Conservation (phyloP, 768 basidiomycete species). For the Boletus coccyginus region DNA sequence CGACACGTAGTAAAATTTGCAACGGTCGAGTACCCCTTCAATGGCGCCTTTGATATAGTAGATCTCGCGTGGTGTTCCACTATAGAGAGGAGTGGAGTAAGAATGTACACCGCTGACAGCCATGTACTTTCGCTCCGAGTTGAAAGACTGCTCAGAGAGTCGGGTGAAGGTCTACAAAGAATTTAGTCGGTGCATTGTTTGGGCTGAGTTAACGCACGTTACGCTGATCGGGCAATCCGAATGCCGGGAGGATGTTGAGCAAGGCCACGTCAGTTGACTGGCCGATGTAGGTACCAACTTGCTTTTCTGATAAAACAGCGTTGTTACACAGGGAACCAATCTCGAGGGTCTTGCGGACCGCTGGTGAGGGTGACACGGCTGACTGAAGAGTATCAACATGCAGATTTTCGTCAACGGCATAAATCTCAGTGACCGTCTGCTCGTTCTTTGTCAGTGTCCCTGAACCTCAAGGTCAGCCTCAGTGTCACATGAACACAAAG, state of each 20-base stretch:
- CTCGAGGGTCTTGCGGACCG: conserved; percentile 71
- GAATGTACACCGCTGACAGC: conserved; percentile 75
- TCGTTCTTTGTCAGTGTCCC: conserved; percentile 96
- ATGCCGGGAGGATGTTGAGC: conserved; percentile 69
- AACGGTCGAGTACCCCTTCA: conserved; percentile 80
- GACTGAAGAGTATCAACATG: conserved; percentile 52
- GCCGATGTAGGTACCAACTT: conserved; percentile 73
- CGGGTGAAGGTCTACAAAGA: conserved; percentile 59
- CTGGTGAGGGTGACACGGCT: conserved; percentile 52
- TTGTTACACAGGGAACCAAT: conserved; percentile 92
- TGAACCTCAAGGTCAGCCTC: conserved; percentile 15
- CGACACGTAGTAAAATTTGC: conserved; percentile 86
- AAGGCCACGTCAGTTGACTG: conserved; percentile 94
- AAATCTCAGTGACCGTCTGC: conserved; percentile 88
- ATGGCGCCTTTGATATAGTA: conserved; percentile 93
- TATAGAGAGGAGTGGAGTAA: conserved; percentile 27
- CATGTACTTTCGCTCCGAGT: conserved; percentile 93
- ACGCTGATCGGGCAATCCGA: conserved; percentile 69
- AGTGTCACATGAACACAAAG: not conserved
- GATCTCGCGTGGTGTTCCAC: conserved; percentile 55
- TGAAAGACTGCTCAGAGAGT: conserved; percentile 83
- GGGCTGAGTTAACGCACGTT: conserved; percentile 43
- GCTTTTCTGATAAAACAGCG: conserved; percentile 60
- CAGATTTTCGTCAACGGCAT: conserved; percentile 80
- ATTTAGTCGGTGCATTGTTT: conserved; percentile 3